A percentile compares a stretch with the other conserved stretches of the same genome.
Evolutionary conservation across 495 filamentous ascomycete species (phyloP).

Genomic region (Evansstolkia leycettana): DNA sequence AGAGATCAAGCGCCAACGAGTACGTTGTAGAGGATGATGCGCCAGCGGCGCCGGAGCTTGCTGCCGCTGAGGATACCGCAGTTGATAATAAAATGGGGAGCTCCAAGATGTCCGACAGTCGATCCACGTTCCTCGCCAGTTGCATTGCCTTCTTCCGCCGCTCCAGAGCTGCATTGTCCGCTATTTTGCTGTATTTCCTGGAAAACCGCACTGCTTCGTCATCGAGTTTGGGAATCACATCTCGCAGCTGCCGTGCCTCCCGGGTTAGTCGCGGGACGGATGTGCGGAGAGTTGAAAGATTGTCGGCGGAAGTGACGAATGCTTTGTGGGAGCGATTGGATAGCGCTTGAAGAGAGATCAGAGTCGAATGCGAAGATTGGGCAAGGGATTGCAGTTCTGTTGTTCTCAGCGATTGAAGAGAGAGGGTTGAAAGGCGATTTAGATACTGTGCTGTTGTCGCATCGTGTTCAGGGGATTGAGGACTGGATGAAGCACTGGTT

Average conservation of each 20-base stretch:
- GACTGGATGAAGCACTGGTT: slow-evolving; percentile 8
- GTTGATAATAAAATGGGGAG: slow-evolving; percentile 76
- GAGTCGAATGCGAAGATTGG: slow-evolving; percentile 70
- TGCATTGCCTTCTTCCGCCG: slow-evolving; percentile 71
- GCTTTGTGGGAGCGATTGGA: slow-evolving; percentile 86
- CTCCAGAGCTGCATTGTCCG: slow-evolving; percentile 62
- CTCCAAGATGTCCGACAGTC: slow-evolving; percentile 82
- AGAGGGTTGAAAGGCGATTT: slow-evolving; percentile 63
- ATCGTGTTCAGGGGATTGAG: slow-evolving; percentile 26
- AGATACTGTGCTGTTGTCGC: slow-evolving; percentile 55
- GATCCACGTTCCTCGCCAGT: slow-evolving; percentile 78
- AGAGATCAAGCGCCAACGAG: slow-evolving; percentile 79
- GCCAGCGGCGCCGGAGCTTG: slow-evolving; percentile 29
- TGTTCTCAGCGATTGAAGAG: slow-evolving; percentile 56
- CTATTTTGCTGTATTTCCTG: slow-evolving; percentile 62
- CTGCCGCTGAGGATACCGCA: slow-evolving; percentile 50
- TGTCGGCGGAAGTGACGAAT: slow-evolving; percentile 67
- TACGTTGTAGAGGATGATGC: slow-evolving; percentile 58
- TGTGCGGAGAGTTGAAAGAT: slow-evolving; percentile 56
- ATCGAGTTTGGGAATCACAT: slow-evolving; percentile 69
- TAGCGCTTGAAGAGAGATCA: slow-evolving; percentile 75
- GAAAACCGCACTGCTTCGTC: slow-evolving; percentile 67
- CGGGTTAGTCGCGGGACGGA: slow-evolving; percentile 55
- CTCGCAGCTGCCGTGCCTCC: slow-evolving; percentile 51
- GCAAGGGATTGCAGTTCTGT: slow-evolving; percentile 70